Conservation (phyloP, 306 rosid genomes). For the Vigna radiata region DNA sequence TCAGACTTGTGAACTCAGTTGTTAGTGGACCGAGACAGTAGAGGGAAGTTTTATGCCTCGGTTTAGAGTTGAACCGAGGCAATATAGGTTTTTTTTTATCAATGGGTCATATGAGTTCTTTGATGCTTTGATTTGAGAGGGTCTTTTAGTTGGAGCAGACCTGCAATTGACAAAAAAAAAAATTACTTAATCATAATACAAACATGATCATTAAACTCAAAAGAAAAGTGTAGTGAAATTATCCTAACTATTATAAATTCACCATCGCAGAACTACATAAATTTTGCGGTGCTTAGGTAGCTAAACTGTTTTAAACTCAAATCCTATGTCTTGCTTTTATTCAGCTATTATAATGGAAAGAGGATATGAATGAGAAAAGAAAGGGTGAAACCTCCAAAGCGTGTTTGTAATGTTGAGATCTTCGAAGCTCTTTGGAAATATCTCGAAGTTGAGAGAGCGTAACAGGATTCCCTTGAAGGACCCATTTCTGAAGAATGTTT, state of each 20-base stretch:
- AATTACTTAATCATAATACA: conserved; percentile 29
- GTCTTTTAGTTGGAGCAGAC: conserved; percentile 75
- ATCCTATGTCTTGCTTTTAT: conserved; percentile 4
- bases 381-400: conserved; percentile 78
- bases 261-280: conserved; percentile 1
- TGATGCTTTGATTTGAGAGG: conserved; percentile 54
- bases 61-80: too few species aligned
- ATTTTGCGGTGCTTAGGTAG: background rate
- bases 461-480: too few species aligned
- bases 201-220: conserved; percentile 33
- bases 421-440: conserved; percentile 81
- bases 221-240: background rate
- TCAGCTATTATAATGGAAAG: conserved; percentile 22
- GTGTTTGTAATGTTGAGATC: conserved; percentile 82
- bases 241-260: conserved; percentile 2
- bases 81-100: conserved; percentile 6
- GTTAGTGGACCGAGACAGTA: too few species aligned
- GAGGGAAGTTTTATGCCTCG: too few species aligned
- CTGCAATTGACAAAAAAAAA: conserved; percentile 50
- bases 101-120: conserved; percentile 56
- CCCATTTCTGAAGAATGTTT: too few species aligned
- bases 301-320: background rate
- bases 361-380: conserved; percentile 13
- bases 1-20: too few species aligned
- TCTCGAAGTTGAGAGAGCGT: too few species aligned